Base-by-base conservation (phyloP, 2,329 filamentous ascomycete species). In the Seiridium cupressi region DNA sequence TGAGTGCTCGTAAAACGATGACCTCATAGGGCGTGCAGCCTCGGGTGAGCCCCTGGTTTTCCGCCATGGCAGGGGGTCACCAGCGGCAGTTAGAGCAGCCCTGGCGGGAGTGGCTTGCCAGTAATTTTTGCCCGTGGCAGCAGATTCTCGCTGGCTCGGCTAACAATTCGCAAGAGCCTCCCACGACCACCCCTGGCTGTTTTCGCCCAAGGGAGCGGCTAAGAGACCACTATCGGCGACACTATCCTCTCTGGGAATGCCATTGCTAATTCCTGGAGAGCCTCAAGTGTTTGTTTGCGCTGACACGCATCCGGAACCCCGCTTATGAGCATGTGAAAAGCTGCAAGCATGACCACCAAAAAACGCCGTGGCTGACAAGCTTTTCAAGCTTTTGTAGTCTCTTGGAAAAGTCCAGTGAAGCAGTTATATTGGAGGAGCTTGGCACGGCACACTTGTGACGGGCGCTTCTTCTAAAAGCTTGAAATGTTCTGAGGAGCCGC, bases 151-250 rank as follows among this genome's bases (percentile, higher is more conserved):
- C 46, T 31, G 46, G 46, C 7, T 7, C 7, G 46, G 18, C 7
- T 10, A 48, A 48, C 46, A 48, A 48, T 42, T 42, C 7, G 13
- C 7, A 7, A 7, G 46, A 48, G 46, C 46, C 46, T n/a, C 11
- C 13, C 8, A 48, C 46, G 1, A 26, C 18, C 18, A 26, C 18
- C 18, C 18, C 18, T 26, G 18, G 34, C 34, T 53, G 35, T 32
- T 51, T 35, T 51, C 36, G 49, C n/a, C 49, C 35, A 42, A 55
- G 51, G 51, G 44, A 26, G 18, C 8, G n/a, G 51, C 51, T 35
- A 35, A 55, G 51, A 18, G 13, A 55, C 51, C 49, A 44, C 51
- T 44, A 44, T 55, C 51, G 51, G 51, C 36, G 51, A 55, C n/a
- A 55, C 51, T 55, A 55, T 44, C 51, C 51, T 6, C 31, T 42